Percentiles rank a stretch among this genome's conserved stretches.
Conservation (phyloP, 1,284 basidiomycete species). For the Ustilago trichophora region DNA sequence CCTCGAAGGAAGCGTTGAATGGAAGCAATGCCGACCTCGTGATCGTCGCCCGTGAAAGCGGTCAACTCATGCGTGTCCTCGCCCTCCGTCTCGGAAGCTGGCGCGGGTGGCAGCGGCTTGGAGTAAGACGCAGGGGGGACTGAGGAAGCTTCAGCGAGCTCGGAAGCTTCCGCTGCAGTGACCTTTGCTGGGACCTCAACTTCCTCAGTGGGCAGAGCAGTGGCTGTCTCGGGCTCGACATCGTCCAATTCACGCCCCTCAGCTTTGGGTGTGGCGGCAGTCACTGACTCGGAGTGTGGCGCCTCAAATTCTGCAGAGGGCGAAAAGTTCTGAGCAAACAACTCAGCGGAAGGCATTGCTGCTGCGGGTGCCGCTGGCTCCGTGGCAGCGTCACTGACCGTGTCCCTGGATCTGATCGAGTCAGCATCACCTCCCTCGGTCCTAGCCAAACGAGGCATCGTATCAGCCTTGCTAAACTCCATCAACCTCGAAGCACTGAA, state of each 20-base stretch:
- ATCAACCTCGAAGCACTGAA: constrained; percentile 41
- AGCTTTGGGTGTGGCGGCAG: background rate
- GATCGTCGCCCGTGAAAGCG: constrained; percentile 16
- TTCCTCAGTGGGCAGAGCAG: background rate
- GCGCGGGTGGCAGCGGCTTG: background rate
- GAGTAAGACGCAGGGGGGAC: too few species aligned
- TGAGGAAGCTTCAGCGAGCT: background rate
- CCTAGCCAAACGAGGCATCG: constrained; percentile 7
- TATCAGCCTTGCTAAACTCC: constrained; percentile 18
- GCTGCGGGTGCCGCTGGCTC: too few species aligned
- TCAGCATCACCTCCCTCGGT: constrained; percentile 18
- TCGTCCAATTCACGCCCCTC: background rate
- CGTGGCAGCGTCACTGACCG: too few species aligned
- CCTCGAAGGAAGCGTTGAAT: constrained; percentile 37
- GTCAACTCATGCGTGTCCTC: constrained; percentile 1
- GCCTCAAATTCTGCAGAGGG: background rate
- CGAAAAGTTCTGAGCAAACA: background rate
- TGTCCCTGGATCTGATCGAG: constrained; percentile 9
- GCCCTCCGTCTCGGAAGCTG: background rate
- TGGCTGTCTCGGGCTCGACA: background rate
- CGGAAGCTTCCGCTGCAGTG: background rate
- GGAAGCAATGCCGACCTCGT: constrained; percentile 30
- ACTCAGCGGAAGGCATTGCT: background rate
- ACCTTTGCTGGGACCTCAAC: too few species aligned
- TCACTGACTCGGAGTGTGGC: background rate